phyloP scores from a whole-genome alignment of 805 yeast genomes.

The Suhomyces faveliae region DNA sequence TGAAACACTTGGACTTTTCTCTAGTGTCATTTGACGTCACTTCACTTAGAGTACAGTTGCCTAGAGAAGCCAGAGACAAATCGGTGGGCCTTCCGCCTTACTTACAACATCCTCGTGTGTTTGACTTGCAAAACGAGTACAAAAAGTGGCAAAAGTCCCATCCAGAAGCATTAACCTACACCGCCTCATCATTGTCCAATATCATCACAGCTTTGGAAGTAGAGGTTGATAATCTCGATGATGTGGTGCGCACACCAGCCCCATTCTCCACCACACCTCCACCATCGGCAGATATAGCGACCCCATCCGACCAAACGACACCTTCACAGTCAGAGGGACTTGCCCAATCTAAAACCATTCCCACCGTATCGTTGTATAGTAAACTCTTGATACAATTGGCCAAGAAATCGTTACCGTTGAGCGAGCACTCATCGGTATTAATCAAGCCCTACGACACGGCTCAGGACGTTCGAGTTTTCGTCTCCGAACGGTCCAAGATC shows the following conservation, averaged over 20 bases:
- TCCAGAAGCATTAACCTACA: slow-evolving; percentile 47
- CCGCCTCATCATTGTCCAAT: slow-evolving; percentile 35
- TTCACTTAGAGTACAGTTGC: slow-evolving; percentile 74
- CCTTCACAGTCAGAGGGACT: slow-evolving; percentile 1
- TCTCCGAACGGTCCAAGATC: slow-evolving; percentile 73
- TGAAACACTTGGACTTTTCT: slow-evolving; percentile 50
- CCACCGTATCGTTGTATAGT: slow-evolving; percentile 46
- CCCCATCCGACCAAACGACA: background rate
- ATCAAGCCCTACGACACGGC: slow-evolving; percentile 74
- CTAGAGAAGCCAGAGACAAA: slow-evolving; percentile 79
- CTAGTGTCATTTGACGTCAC: slow-evolving; percentile 67
- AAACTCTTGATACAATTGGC: slow-evolving; percentile 47
- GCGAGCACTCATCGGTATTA: slow-evolving; percentile 54
- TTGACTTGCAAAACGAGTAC: slow-evolving; percentile 75
- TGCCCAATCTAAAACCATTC: slow-evolving; percentile 35
- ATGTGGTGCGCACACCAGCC: slow-evolving; percentile 1
- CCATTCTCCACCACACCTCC: slow-evolving; percentile 10
- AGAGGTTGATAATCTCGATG: slow-evolving; percentile 19
- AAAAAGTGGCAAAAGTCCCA: slow-evolving; percentile 63
- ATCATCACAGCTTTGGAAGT: slow-evolving; percentile 50
- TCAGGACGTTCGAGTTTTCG: slow-evolving; percentile 68
- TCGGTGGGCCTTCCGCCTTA: slow-evolving; percentile 69
- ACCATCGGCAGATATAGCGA: slow-evolving; percentile 1
- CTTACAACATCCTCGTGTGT: slow-evolving; percentile 70
- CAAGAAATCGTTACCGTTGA: slow-evolving; percentile 48